A percentile compares a stretch with the other conserved stretches of the same genome.
Evolutionary conservation across 352 stramenopile species (phyloP).

Genomic region (Plasmopara muralis): DNA sequence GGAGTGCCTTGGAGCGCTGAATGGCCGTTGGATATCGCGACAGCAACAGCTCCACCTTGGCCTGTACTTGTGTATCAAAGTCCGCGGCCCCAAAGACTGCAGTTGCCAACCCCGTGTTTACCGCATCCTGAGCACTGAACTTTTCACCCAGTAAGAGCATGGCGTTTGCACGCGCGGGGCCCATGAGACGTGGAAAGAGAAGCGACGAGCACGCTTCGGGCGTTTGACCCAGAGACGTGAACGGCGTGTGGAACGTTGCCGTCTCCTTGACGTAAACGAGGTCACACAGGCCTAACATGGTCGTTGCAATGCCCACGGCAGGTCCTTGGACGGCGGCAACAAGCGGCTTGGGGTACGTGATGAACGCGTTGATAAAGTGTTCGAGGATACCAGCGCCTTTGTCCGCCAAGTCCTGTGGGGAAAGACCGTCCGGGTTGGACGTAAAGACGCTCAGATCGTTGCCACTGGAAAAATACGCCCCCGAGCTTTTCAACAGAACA

Average conservation of each 20-base stretch:
- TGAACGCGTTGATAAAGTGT: conserved; percentile 45
- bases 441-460: no score
- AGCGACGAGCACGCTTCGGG: conserved; percentile 89
- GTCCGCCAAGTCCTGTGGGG: no score
- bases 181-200: conserved; percentile 83
- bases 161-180: conserved; percentile 78
- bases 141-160: conserved; percentile 86
- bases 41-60: conserved; percentile 33
- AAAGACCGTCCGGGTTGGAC: no score
- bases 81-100: conserved; percentile 48
- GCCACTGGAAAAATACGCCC: no score
- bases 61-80: conserved; percentile 50
- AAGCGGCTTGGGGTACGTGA: conserved; percentile 87
- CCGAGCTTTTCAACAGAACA: no score
- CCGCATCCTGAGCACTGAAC: conserved; percentile 52
- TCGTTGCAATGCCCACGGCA: conserved; percentile 86
- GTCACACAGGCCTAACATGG: conserved; percentile 84
- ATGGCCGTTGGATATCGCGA: no score
- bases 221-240: conserved; percentile 84
- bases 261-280: conserved; percentile 84
- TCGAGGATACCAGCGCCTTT: no score
- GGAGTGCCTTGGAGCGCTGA: no score
- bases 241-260: conserved; percentile 89
- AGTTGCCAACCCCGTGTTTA: conserved; percentile 42
- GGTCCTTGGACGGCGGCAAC: conserved; percentile 87